Evolutionary conservation across 371 early-diverging fungal genomes (phyloP).

Genomic region (Zychaea mexicana): DNA sequence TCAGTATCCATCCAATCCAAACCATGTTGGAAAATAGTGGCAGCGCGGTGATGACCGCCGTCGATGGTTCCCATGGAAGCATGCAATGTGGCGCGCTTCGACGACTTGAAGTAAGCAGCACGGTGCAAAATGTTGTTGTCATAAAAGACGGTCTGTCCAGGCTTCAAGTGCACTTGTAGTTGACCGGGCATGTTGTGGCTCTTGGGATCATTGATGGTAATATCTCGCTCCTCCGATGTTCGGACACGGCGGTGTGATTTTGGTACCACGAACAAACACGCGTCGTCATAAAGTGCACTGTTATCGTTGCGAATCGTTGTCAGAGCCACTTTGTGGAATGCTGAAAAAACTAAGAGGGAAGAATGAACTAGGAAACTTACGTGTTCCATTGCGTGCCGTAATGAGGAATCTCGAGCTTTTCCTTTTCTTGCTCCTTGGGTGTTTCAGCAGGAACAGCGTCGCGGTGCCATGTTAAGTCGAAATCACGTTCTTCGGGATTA

Average conservation of each 20-base stretch:
- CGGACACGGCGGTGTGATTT: conserved; percentile 51
- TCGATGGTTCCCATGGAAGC: conserved; percentile 59
- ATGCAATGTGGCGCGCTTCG: conserved; percentile 57
- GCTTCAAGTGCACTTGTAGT: conserved; percentile 42
- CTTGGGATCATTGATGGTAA: conserved; percentile 54
- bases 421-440: conserved; percentile 40
- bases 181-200: conserved; percentile 52
- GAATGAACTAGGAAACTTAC: conserved; percentile 23
- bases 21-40: conserved; percentile 57
- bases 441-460: conserved; percentile 54
- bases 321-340: no score
- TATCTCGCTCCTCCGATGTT: conserved; percentile 45
- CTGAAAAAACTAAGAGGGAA: no score
- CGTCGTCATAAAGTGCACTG: conserved; percentile 58
- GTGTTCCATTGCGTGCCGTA: conserved; percentile 66
- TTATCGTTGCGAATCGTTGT: no score
- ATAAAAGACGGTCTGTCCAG: conserved; percentile 62
- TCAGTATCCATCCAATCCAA: conserved; percentile 53
- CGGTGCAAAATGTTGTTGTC: conserved; percentile 62
- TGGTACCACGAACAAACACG: conserved; percentile 54
- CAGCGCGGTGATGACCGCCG: conserved; percentile 55
- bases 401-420: conserved; percentile 49
- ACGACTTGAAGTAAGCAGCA: conserved; percentile 44
- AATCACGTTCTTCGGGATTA: conserved; percentile 53
- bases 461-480: conserved; percentile 58